phyloP scores from a whole-genome alignment of 2,329 filamentous ascomycete genomes.

The Apiospora kogelbergensis region DNA sequence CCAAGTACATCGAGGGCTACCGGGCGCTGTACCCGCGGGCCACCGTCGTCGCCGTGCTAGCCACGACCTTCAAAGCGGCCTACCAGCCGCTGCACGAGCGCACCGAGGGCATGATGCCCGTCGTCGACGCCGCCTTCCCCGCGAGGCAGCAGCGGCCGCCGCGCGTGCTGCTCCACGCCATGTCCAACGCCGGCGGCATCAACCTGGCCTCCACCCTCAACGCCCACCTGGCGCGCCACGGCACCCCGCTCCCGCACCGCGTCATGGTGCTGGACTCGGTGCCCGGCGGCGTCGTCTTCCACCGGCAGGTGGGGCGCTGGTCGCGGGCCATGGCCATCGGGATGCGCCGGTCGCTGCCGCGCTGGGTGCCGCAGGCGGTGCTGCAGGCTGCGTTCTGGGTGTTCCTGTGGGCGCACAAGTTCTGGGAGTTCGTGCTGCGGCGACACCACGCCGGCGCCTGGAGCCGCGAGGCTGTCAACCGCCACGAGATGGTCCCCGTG shows the following conservation, averaged over 20 bases:
- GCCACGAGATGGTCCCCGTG: slow-evolving; percentile 23
- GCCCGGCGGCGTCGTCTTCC: slow-evolving; percentile 46
- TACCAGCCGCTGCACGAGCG: slow-evolving; percentile 44
- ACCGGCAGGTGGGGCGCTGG: slow-evolving; percentile 48
- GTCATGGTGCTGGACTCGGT: slow-evolving; percentile 54
- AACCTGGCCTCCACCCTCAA: slow-evolving; percentile 50
- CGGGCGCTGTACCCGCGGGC: slow-evolving; percentile 49
- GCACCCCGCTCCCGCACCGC: slow-evolving; percentile 43
- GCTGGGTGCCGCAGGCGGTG: slow-evolving; percentile 43
- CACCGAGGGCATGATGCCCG: slow-evolving; percentile 43
- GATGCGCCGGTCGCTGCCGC: slow-evolving; percentile 43
- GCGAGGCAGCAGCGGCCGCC: slow-evolving; percentile 14
- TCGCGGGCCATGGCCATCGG: slow-evolving; percentile 54
- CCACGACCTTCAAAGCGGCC: slow-evolving; percentile 47
- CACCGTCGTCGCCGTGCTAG: slow-evolving; percentile 51
- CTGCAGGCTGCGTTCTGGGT: slow-evolving; percentile 47
- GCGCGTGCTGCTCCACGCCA: slow-evolving; percentile 50
- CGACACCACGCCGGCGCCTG: slow-evolving; percentile 41
- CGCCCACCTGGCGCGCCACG: slow-evolving; percentile 41
- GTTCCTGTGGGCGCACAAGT: slow-evolving; percentile 39
- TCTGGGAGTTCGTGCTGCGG: slow-evolving; percentile 36
- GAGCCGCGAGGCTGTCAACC: slow-evolving; percentile 37
- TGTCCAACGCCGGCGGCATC: slow-evolving; percentile 60
- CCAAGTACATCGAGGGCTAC: slow-evolving; percentile 56
- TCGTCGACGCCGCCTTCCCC: slow-evolving; percentile 40